phyloP scores from a whole-genome alignment of 148 eudicot species.

The Polygonum aviculare region DNA sequence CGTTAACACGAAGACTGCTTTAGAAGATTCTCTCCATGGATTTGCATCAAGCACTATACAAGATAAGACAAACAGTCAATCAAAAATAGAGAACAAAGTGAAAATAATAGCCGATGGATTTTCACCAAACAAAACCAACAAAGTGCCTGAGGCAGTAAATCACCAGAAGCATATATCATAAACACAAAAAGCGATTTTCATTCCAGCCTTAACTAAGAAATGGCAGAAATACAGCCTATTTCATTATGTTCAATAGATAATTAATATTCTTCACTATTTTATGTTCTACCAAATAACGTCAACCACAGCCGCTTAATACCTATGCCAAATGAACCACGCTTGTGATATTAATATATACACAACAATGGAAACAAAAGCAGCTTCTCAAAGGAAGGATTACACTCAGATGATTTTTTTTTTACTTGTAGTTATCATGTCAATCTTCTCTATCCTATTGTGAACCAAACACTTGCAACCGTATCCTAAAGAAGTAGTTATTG shows the following conservation, averaged over 20 bases:
- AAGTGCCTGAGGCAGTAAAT: background rate
- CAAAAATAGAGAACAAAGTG: background rate
- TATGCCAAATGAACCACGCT: background rate
- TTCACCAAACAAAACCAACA: background rate
- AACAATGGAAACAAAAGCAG: background rate
- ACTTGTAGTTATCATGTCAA: background rate
- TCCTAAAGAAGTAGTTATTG: background rate
- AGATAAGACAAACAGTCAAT: background rate
- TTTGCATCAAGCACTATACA: conserved; percentile 74
- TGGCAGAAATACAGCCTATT: background rate
- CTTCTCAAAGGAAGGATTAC: background rate
- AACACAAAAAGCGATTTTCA: background rate
- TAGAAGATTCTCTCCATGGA: conserved; percentile 87
- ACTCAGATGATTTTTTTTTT: background rate
- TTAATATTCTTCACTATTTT: background rate
- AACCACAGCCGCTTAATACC: background rate
- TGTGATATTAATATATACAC: background rate
- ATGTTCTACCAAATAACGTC: background rate
- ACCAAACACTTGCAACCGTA: background rate
- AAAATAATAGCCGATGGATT: background rate
- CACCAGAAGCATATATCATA: background rate
- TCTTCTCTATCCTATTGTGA: background rate
- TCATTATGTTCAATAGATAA: background rate
- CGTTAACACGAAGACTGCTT: conserved; percentile 86
- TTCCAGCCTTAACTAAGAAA: background rate